phyloP scores from a whole-genome alignment of 768 basidiomycete genomes.

The Cystobasidium onofrii region DNA sequence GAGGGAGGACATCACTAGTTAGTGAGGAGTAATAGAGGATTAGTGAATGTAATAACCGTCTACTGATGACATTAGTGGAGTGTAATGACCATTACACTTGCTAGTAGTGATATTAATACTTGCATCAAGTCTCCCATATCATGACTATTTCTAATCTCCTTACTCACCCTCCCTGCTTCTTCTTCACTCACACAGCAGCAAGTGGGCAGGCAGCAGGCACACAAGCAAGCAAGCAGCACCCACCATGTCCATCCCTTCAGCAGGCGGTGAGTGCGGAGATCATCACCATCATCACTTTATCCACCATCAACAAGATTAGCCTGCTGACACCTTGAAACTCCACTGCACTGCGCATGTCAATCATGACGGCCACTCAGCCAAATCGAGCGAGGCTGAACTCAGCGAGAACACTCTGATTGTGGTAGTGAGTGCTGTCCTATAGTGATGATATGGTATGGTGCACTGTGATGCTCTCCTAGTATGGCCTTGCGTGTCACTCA shows the following conservation, averaged over 20 bases:
- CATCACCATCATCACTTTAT: not conserved
- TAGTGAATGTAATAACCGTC: too few species aligned
- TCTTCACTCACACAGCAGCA: not conserved
- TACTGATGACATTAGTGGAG: too few species aligned
- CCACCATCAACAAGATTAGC: too few species aligned
- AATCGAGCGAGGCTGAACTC: not conserved
- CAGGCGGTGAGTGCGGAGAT: not conserved
- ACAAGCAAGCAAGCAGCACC: too few species aligned
- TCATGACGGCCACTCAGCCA: not conserved
- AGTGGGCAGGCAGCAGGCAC: not conserved
- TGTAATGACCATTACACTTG: too few species aligned
- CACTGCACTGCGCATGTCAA: not conserved
- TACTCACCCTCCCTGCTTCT: not conserved
- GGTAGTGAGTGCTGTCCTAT: not conserved
- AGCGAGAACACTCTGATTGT: conserved; percentile 14
- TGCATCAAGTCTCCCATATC: too few species aligned
- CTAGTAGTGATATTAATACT: too few species aligned
- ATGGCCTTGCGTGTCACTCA: not conserved
- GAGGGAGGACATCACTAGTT: too few species aligned
- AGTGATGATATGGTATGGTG: not conserved
- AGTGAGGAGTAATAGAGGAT: too few species aligned
- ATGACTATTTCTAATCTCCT: too few species aligned
- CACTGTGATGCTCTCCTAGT: not conserved
- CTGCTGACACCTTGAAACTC: too few species aligned
- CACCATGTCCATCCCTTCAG: not conserved